Evolutionary conservation across 2,329 filamentous ascomycete genomes (phyloP).

Genomic region (Colletotrichum spaethianum): DNA sequence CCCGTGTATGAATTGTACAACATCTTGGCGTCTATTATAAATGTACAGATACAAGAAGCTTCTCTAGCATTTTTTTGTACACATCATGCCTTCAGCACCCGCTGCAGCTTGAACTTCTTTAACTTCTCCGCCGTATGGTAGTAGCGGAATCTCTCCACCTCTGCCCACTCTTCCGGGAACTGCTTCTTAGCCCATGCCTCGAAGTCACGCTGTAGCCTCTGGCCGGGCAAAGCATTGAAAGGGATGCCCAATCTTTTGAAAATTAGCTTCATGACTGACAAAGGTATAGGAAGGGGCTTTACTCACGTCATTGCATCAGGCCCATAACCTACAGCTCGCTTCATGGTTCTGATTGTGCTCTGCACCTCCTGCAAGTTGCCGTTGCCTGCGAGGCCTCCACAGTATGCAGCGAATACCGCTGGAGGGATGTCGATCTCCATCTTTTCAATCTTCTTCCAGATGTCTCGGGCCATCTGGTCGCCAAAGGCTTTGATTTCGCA

Average conservation of each 20-base stretch:
- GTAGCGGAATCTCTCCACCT: slow-evolving; percentile 70
- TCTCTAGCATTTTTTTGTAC: slow-evolving; percentile 48
- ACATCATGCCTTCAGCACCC: slow-evolving; percentile 63
- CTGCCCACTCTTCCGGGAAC: slow-evolving; percentile 79
- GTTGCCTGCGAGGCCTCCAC: slow-evolving; percentile 81
- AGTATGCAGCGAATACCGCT: slow-evolving; percentile 81
- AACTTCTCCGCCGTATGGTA: slow-evolving; percentile 60
- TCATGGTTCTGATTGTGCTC: slow-evolving; percentile 76
- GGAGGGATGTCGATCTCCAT: slow-evolving; percentile 86
- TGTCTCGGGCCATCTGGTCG: slow-evolving; percentile 72
- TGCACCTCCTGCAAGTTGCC: slow-evolving; percentile 78
- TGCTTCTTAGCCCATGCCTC: slow-evolving; percentile 80
- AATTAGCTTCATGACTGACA: slow-evolving; percentile 16
- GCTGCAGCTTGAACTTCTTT: slow-evolving; percentile 64
- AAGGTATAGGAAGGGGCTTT: not conserved
- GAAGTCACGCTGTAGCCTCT: slow-evolving; percentile 76
- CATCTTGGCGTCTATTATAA: slow-evolving; percentile 42
- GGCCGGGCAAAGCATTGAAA: slow-evolving; percentile 80
- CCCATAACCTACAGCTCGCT: slow-evolving; percentile 74
- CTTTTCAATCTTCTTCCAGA: slow-evolving; percentile 79
- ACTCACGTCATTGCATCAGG: slow-evolving; percentile 82
- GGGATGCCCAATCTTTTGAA: slow-evolving; percentile 76
- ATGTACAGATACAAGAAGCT: slow-evolving; percentile 43
- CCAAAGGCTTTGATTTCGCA: slow-evolving; percentile 76
- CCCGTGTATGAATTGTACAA: slow-evolving; percentile 45